Percentiles rank a stretch among this genome's conserved stretches.
Evolutionary conservation across 2,329 filamentous ascomycete species (phyloP).

Genomic region (Chaetomiaceae sp.): DNA sequence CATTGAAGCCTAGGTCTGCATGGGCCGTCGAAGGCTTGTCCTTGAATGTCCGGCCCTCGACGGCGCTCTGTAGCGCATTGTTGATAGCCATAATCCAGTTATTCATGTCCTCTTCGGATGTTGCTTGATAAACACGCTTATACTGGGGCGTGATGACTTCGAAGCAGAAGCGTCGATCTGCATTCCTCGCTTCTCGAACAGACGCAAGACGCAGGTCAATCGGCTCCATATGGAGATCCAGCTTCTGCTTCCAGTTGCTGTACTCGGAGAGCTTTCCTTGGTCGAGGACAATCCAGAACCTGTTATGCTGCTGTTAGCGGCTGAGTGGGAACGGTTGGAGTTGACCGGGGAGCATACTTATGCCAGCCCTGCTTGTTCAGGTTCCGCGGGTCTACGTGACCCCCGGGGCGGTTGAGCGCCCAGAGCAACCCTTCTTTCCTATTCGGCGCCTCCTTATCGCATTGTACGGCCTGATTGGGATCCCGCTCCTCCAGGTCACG

Average conservation of each 20-base stretch:
- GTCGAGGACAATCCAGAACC: slow-evolving; percentile 97
- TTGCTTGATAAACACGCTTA: slow-evolving; percentile 95
- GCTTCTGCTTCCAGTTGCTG: slow-evolving; percentile 97
- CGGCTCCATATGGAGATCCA: slow-evolving; percentile 96
- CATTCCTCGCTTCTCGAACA: slow-evolving; percentile 89
- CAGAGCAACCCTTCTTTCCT: slow-evolving; percentile 92
- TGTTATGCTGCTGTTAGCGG: slow-evolving; percentile 36
- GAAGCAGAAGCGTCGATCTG: slow-evolving; percentile 93
- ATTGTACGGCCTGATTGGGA: slow-evolving; percentile 45
- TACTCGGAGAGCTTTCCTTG: slow-evolving; percentile 97
- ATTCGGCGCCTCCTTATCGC: slow-evolving; percentile 60
- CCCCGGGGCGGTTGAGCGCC: slow-evolving; percentile 88
- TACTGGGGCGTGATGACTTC: slow-evolving; percentile 96
- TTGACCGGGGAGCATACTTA: slow-evolving; percentile 61
- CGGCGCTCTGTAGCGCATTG: slow-evolving; percentile 91
- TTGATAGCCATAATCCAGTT: slow-evolving; percentile 96
- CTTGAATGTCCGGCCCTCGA: slow-evolving; percentile 69
- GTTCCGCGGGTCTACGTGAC: slow-evolving; percentile 90
- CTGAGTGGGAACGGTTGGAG: background rate
- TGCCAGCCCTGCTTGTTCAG: slow-evolving; percentile 98
- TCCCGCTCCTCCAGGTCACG: slow-evolving; percentile 87
- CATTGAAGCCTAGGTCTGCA: slow-evolving; percentile 54
- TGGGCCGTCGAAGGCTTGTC: slow-evolving; percentile 45
- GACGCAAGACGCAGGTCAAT: slow-evolving; percentile 97
- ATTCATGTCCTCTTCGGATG: slow-evolving; percentile 96